These are phyloP conservation scores for Prillingera fragicola DNA, from an alignment of 1,284 basidiomycete genomes.

Conservation along the genomic window DNA sequence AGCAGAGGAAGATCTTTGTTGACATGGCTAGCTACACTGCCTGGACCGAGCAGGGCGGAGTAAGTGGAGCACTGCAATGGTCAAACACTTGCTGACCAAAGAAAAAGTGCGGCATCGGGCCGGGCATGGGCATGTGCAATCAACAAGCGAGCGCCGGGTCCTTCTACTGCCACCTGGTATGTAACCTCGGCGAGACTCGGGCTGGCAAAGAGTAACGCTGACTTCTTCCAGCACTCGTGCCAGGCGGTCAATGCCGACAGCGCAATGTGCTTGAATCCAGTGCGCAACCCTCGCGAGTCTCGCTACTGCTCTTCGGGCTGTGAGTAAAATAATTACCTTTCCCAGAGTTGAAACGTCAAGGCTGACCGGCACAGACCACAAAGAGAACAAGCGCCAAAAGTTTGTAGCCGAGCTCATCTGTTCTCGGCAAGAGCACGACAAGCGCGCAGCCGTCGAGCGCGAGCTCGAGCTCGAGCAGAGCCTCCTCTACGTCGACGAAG, in stretches of 20 bases:
- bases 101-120: not conserved
- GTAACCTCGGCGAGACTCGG: no score
- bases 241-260: slow-evolving; percentile 19
- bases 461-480: slow-evolving; percentile 1
- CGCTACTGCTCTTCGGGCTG: slow-evolving; percentile 20
- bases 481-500: slow-evolving; percentile 4
- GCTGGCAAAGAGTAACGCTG: slow-evolving; percentile 6
- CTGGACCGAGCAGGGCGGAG: not conserved
- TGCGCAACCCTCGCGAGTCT: slow-evolving; percentile 6
- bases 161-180: slow-evolving; percentile 17
- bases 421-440: slow-evolving; percentile 5
- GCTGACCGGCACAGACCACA: slow-evolving; percentile 10
- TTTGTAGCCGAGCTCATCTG: slow-evolving; percentile 10
- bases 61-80: no score
- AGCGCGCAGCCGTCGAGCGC: not conserved
- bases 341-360: not conserved
- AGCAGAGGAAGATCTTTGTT: not conserved
- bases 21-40: not conserved
- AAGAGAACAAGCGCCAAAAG: slow-evolving; percentile 13
- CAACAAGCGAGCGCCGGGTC: not conserved
- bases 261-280: slow-evolving; percentile 15
- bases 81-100: not conserved
- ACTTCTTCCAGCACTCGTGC: slow-evolving; percentile 10
- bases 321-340: slow-evolving; percentile 8
- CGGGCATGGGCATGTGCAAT: not conserved